Conservation (phyloP, 2,329 filamentous ascomycete genomes). For the Fusarium decemcellulare region DNA sequence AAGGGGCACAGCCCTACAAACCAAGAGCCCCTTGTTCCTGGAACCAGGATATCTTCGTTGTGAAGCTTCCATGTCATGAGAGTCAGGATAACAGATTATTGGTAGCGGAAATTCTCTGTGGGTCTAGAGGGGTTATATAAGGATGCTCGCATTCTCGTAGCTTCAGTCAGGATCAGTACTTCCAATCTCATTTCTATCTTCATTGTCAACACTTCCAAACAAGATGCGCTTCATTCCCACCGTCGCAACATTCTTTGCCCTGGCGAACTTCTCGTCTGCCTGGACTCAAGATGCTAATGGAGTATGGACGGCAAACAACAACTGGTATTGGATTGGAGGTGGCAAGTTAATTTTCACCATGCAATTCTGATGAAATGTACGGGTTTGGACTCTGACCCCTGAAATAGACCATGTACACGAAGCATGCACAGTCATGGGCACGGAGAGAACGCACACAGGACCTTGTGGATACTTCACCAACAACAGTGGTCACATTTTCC, state of each 20-base stretch:
- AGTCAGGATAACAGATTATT: background rate
- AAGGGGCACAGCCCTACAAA: too few relatives aligned
- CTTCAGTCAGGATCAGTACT: background rate
- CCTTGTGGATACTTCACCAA: constrained; percentile 14
- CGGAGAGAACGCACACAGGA: background rate
- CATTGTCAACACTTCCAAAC: background rate
- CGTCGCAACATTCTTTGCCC: background rate
- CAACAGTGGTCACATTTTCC: constrained; percentile 6
- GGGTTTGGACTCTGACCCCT: background rate
- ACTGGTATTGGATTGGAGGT: constrained; percentile 19
- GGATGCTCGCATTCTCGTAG: background rate
- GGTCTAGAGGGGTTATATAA: background rate
- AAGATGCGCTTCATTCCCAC: constrained; percentile 12
- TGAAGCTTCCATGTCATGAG: background rate
- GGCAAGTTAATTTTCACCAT: background rate
- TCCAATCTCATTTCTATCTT: background rate
- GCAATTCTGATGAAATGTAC: background rate
- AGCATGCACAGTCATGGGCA: constrained; percentile 6
- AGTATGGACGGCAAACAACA: constrained; percentile 24
- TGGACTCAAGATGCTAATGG: constrained; percentile 17
- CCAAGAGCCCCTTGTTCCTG: background rate
- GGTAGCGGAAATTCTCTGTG: background rate
- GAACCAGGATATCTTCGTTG: too few relatives aligned
- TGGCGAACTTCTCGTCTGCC: constrained; percentile 5
- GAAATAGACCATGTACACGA: constrained; percentile 9